Evolutionary conservation across 2,329 filamentous ascomycete genomes (phyloP), one percentile per base, ranked within the genome.

Genomic region (Cladorrhinum sp.): DNA sequence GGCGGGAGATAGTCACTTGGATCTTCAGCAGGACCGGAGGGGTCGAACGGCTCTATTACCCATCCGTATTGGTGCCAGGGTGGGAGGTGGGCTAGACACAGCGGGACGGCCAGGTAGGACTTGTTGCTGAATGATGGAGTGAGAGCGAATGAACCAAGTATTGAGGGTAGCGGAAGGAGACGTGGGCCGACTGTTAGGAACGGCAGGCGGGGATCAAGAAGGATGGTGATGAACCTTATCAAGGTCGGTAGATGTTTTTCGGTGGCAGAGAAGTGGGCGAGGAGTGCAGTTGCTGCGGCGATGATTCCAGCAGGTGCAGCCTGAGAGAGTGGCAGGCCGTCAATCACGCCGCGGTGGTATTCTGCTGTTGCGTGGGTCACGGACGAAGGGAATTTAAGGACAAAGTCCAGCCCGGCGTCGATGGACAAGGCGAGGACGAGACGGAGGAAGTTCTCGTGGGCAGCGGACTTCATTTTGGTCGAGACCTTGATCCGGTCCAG

Each of bases 11-110:
- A 49, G 24, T 57, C 57, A 0, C 27, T 52, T 1, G 54, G 49
- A 13, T 45, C 27, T 24, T 64, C 62, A 3, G 58, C 52, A 16
- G 22, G 23, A 3, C 38, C 57, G 0, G 38, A 45, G 0, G 63
- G 62, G 22, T 68, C 64, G 10, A 68, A 66, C 0, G 65, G 67
- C 61, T 69, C 65, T 7, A 69, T 16, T 1, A 64, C 51, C 66
- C 68, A 68, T 1, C 61, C 64, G 1, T 65, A 62, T 3, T 65
- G 50, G 24, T 60, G 50, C 60, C 61, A 64, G 1, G 38, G 49
- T 0, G 64, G 62, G 1, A 66, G 60, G 51, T 62, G 56, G 5
- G 62, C 64, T 2, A 68, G 29, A 0, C 48, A 62, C 9, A 52
- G 16, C 1, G 67, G 67, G 2, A 67, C 53, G 22, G 64, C 66